These are phyloP conservation scores for Apophysomyces variabilis DNA, from an alignment of 371 early-diverging fungal genomes.

Conservation along the genomic window DNA sequence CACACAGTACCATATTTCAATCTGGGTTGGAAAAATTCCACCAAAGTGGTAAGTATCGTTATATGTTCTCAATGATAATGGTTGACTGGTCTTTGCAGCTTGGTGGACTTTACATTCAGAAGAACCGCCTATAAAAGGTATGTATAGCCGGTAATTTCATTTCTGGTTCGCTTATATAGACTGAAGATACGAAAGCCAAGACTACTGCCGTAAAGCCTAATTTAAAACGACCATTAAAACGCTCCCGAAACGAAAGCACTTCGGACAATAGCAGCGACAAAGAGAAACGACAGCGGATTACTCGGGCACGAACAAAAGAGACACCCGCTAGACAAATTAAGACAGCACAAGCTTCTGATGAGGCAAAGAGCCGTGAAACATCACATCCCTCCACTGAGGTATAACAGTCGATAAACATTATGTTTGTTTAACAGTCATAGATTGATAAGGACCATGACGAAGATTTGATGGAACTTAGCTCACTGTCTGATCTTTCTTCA, in stretches of 20 bases:
- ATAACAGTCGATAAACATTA: background rate
- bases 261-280: background rate
- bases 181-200: constrained; percentile 35
- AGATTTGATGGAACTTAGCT: constrained; percentile 35
- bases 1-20: constrained; percentile 73
- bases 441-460: constrained; percentile 12
- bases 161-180: background rate
- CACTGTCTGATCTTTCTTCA: constrained; percentile 44
- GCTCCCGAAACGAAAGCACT: constrained; percentile 6
- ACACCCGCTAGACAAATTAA: background rate
- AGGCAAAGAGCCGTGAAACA: background rate
- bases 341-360: background rate
- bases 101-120: constrained; percentile 65
- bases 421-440: background rate
- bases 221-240: constrained; percentile 28
- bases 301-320: background rate
- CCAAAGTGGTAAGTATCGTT: constrained; percentile 40
- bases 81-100: constrained; percentile 31
- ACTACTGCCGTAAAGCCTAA: constrained; percentile 38
- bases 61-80: background rate
- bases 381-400: background rate
- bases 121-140: constrained; percentile 54
- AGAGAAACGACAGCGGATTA: constrained; percentile 9
- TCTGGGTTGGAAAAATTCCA: constrained; percentile 76
- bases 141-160: constrained; percentile 18